Percentiles rank a stretch among this genome's conserved stretches.
These are phyloP conservation scores for Daldinia caldariorum DNA, from an alignment of 495 filamentous ascomycete species.

Conservation along the genomic window DNA sequence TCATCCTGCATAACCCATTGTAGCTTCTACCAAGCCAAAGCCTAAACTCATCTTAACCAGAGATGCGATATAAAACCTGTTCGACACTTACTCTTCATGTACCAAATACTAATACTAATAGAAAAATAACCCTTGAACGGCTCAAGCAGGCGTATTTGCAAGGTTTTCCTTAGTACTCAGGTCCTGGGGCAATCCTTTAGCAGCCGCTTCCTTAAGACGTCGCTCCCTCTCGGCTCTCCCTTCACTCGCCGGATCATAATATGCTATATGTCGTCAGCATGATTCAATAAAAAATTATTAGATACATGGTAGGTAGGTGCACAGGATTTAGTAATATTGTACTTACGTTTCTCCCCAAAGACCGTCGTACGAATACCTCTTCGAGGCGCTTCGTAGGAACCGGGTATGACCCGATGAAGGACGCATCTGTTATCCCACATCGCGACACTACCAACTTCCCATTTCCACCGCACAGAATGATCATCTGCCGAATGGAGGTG, in stretches of 20 bases:
- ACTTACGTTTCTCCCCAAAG: slow-evolving; percentile 65
- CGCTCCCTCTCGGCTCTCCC: slow-evolving; percentile 51
- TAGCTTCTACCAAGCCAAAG: no score
- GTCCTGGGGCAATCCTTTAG: slow-evolving; percentile 10
- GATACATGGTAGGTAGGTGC: no score
- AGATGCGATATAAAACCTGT: background rate
- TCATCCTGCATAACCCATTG: no score
- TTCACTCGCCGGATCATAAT: slow-evolving; percentile 61
- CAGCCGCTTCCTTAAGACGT: slow-evolving; percentile 25
- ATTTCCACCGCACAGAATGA: slow-evolving; percentile 64
- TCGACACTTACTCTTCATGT: background rate
- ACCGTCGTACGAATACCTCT: slow-evolving; percentile 64
- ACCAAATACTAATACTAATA: background rate
- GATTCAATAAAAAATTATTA: background rate
- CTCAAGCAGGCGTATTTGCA: slow-evolving; percentile 26
- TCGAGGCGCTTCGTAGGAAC: slow-evolving; percentile 58
- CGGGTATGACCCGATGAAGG: slow-evolving; percentile 63
- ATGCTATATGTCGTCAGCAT: slow-evolving; percentile 48
- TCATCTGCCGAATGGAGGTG: slow-evolving; percentile 66
- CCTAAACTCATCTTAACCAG: background rate
- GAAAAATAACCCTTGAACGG: background rate
- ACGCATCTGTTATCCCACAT: slow-evolving; percentile 66
- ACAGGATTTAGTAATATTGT: background rate
- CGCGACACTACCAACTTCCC: slow-evolving; percentile 63
- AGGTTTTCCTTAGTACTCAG: slow-evolving; percentile 14